Evolutionary conservation across 2,329 filamentous ascomycete species (phyloP).

Genomic region (Periconia digitata): DNA sequence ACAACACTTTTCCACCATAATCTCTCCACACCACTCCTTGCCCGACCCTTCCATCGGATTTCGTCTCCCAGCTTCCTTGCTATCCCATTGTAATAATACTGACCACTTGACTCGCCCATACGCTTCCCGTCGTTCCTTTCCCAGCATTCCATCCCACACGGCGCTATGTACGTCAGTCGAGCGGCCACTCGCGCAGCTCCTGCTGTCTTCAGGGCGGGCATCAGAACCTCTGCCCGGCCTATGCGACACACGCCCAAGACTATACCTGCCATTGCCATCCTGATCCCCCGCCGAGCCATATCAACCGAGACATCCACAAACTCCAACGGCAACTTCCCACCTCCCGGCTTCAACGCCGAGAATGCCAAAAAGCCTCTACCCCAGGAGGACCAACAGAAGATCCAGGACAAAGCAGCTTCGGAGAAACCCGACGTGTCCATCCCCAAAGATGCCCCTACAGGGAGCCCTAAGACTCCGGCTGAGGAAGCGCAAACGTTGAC

Average conservation of each 20-base stretch:
- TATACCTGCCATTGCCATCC: conserved; percentile 59
- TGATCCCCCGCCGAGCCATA: conserved; percentile 56
- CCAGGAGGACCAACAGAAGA: conserved; percentile 53
- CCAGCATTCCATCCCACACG: conserved; percentile 15
- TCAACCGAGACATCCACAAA: conserved; percentile 61
- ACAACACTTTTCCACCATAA: conserved; percentile 16
- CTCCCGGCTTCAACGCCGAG: conserved; percentile 88
- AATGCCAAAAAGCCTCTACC: conserved; percentile 82
- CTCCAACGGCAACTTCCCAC: conserved; percentile 62
- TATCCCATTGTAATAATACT: not conserved
- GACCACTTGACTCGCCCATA: not conserved
- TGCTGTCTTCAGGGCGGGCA: conserved; percentile 49
- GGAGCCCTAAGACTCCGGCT: conserved; percentile 50
- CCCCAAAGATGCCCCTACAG: conserved; percentile 44
- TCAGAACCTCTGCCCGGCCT: conserved; percentile 45
- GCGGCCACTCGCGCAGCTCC: conserved; percentile 49
- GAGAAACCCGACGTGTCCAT: conserved; percentile 37
- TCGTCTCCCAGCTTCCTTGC: not conserved
- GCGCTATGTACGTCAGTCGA: conserved; percentile 50
- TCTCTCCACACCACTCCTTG: conserved; percentile 9
- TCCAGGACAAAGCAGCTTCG: conserved; percentile 24
- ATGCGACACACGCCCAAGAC: conserved; percentile 51
- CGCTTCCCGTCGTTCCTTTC: conserved; percentile 18
- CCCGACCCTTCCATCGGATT: conserved; percentile 7
- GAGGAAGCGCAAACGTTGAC: conserved; percentile 55